A percentile compares a stretch with the other conserved stretches of the same genome.
Conservation (phyloP, 768 basidiomycete genomes). For the Xerocomus potaroensis region DNA sequence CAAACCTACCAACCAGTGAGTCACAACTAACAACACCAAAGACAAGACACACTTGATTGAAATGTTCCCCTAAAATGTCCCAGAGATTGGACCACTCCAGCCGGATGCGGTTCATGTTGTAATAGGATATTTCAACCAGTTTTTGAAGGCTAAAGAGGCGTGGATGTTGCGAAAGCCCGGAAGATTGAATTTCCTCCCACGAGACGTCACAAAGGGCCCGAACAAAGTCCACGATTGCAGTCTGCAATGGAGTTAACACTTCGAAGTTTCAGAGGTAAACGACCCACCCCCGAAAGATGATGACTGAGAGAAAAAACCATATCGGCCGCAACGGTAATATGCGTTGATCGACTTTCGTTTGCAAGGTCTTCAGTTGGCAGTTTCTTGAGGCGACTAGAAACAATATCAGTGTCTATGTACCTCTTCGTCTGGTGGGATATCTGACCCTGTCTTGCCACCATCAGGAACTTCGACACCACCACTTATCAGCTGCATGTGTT, state of each 20-base stretch:
- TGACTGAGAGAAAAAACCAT: slow-evolving; percentile 99
- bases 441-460: slow-evolving; percentile 74
- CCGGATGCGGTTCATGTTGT: slow-evolving; percentile 98
- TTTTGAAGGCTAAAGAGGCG: slow-evolving; percentile 97
- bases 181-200: slow-evolving; percentile 99
- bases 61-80: slow-evolving; percentile 97
- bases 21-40: not conserved
- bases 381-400: slow-evolving; percentile 45
- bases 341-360: slow-evolving; percentile 93
- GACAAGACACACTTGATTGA: slow-evolving; percentile 73
- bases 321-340: slow-evolving; percentile 97
- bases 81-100: slow-evolving; percentile 98
- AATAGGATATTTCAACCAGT: slow-evolving; percentile 98
- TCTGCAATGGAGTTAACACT: slow-evolving; percentile 42
- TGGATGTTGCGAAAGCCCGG: slow-evolving; percentile 89
- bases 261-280: not conserved
- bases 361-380: slow-evolving; percentile 89
- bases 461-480: slow-evolving; percentile 85
- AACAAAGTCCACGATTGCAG: slow-evolving; percentile 96
- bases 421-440: slow-evolving; percentile 4
- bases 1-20: slow-evolving; percentile 64
- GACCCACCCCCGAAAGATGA: slow-evolving; percentile 88
- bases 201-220: slow-evolving; percentile 94
- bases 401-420: slow-evolving; percentile 4
- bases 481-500: slow-evolving; percentile 97